Conservation (phyloP, 2,329 filamentous ascomycete species). For the Diaporthe velutina region DNA sequence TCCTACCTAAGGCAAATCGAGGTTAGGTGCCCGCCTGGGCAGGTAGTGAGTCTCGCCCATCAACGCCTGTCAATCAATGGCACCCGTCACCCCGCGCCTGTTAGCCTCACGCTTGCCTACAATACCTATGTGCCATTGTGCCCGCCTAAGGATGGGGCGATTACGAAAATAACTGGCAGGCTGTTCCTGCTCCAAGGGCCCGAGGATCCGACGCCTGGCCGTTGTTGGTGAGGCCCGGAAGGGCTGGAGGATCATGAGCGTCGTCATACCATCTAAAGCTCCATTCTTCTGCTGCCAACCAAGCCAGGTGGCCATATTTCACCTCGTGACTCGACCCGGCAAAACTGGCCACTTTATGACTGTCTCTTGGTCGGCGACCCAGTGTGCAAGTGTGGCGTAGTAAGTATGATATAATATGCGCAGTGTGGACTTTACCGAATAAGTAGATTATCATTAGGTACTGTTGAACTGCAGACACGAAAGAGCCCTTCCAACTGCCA, state of each 20-base stretch:
- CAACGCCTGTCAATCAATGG: not conserved
- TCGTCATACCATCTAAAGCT: constrained; percentile 5
- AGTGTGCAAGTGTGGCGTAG: constrained; percentile 4
- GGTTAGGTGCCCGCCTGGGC: too few relatives aligned
- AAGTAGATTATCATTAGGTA: not conserved
- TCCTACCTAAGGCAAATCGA: not conserved
- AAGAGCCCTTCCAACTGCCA: not conserved
- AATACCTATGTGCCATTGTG: too few relatives aligned
- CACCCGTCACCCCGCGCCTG: not conserved
- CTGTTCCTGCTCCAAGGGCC: constrained; percentile 11
- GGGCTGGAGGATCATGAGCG: constrained; percentile 12
- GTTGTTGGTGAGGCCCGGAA: constrained; percentile 18
- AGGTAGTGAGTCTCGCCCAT: not conserved
- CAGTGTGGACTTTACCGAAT: not conserved
- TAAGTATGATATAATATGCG: not conserved
- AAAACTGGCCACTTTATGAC: constrained; percentile 26
- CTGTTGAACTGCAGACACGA: not conserved
- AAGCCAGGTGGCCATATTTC: constrained; percentile 15
- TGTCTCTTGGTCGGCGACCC: not conserved
- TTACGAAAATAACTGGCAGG: constrained; percentile 18
- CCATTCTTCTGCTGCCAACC: constrained; percentile 12
- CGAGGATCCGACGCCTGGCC: constrained; percentile 25
- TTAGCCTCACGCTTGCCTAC: constrained; percentile 12
- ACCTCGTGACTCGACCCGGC: constrained; percentile 26
- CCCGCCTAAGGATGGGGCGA: not conserved